Evolutionary conservation across 2,329 filamentous ascomycete genomes (phyloP).

Genomic region (Hyphodiscus sp.): DNA sequence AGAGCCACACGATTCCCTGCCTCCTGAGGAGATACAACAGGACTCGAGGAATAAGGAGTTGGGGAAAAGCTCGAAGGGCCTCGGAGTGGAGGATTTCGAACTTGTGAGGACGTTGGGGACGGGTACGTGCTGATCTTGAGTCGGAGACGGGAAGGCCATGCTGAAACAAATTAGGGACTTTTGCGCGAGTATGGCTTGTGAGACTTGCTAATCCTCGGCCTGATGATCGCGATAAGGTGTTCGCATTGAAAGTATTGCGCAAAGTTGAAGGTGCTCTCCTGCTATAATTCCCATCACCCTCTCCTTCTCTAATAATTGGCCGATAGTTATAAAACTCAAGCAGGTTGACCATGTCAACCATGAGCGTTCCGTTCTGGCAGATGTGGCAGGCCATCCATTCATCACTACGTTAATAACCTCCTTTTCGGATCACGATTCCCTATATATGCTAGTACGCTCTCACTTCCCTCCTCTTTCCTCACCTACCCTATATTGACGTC

Average conservation of each 20-base stretch:
- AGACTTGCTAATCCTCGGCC: slow-evolving; percentile 50
- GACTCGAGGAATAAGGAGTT: slow-evolving; percentile 23
- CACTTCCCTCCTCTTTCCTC: slow-evolving; percentile 8
- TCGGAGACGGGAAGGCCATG: neutral
- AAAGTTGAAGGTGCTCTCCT: slow-evolving; percentile 46
- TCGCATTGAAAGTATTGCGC: slow-evolving; percentile 73
- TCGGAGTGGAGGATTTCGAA: slow-evolving; percentile 56
- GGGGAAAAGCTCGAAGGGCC: slow-evolving; percentile 22
- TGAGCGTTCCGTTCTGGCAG: slow-evolving; percentile 70
- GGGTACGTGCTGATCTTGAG: slow-evolving; percentile 39
- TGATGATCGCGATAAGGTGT: slow-evolving; percentile 59
- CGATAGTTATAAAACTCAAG: slow-evolving; percentile 68
- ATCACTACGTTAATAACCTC: slow-evolving; percentile 74
- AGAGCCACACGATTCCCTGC: slow-evolving; percentile 14
- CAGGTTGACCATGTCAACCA: slow-evolving; percentile 83
- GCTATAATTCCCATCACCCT: neutral
- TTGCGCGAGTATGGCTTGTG: slow-evolving; percentile 76
- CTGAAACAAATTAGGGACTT: slow-evolving; percentile 51
- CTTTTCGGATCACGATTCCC: slow-evolving; percentile 70
- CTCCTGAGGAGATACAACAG: slow-evolving; percentile 21
- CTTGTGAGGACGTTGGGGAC: slow-evolving; percentile 72
- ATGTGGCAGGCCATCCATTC: slow-evolving; percentile 75
- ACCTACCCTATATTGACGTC: neutral
- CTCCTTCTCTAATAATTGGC: neutral
- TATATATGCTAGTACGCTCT: slow-evolving; percentile 63